Base-by-base conservation (phyloP, 805 yeast species). In the Maudiozyma bulderi region DNA sequence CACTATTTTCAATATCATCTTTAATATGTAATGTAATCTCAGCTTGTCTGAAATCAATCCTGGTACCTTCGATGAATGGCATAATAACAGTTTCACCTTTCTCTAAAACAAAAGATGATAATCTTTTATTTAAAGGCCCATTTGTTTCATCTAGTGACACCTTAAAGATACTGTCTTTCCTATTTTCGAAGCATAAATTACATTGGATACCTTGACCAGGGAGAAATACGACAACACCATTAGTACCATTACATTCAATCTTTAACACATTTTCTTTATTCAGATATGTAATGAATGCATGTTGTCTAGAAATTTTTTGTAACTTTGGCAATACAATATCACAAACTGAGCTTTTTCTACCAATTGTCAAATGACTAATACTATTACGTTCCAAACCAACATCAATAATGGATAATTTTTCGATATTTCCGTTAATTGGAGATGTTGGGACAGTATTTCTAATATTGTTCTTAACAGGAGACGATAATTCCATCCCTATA, bases 241-340 rank as follows among this genome's bases (percentile, higher is more conserved):
- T 91, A 67, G 81, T 77, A 3, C 98, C 97, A 48, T 80, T 64
- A 65, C 97, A 91, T 43, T 76, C 76, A 46, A 91, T 62, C 13
- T 67, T 70, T 43, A 87, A 63, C 43, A 71, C 57, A 34, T 75
- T 68, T 9, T 63, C 62, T 3, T 58, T 60, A 1, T 69, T 56
- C 31, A 70, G 60, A 60, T 76, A 81, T 29, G 73, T 68, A 8
- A 65, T 50, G 32, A 57, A 55, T 9, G 65, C 65, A 48, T 66
- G 70, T 33, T 61, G 63, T 45, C 70, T 59, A 10, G 69, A 64
- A 26, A 66, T 60, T 40, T 59, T 56, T 49, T 60, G 62, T 45
- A 52, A 55, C 11, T 59, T 60, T 10, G 70, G 70, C 41, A 66
- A 49, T 11, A 57, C 52, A 29, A 62, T 52, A 45, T 66, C 67